These are phyloP conservation scores for Fusarium ramigenum DNA, from an alignment of 2,329 filamentous ascomycete genomes.

Conservation along the genomic window DNA sequence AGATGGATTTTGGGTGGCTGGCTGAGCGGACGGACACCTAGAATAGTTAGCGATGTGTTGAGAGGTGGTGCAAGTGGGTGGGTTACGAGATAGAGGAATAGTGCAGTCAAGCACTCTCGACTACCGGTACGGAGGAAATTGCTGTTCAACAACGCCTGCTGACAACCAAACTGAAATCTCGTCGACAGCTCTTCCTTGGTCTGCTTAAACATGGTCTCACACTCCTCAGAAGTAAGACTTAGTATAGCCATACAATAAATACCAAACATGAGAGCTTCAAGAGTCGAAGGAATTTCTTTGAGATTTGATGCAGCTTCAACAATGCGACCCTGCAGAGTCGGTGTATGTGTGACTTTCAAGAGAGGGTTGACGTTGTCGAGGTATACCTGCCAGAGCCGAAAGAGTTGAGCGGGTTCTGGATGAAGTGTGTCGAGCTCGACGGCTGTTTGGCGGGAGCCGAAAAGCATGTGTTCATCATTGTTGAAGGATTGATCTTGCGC, in stretches of 20 bases:
- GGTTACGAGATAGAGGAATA: slow-evolving; percentile 65
- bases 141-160: slow-evolving; percentile 63
- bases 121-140: slow-evolving; percentile 60
- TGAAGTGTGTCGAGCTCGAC: slow-evolving; percentile 63
- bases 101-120: slow-evolving; percentile 63
- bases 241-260: slow-evolving; percentile 57
- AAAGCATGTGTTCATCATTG: slow-evolving; percentile 60
- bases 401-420: slow-evolving; percentile 55
- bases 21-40: slow-evolving; percentile 58
- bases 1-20: slow-evolving; percentile 61
- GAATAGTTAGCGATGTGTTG: neutral
- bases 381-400: slow-evolving; percentile 66
- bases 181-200: slow-evolving; percentile 52
- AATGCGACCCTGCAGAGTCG: slow-evolving; percentile 62
- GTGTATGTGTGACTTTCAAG: slow-evolving; percentile 67
- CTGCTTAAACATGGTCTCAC: slow-evolving; percentile 51
- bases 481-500: slow-evolving; percentile 56
- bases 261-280: slow-evolving; percentile 67
- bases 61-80: neutral
- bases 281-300: slow-evolving; percentile 47
- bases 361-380: slow-evolving; percentile 67
- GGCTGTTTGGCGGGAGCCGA: slow-evolving; percentile 54
- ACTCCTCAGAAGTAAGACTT: slow-evolving; percentile 56
- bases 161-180: slow-evolving; percentile 59
- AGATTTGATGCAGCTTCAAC: slow-evolving; percentile 59